A percentile compares a stretch with the other conserved stretches of the same genome.
Evolutionary conservation across 495 filamentous ascomycete species (phyloP).

Genomic region (Jackrogersella multiformis): DNA sequence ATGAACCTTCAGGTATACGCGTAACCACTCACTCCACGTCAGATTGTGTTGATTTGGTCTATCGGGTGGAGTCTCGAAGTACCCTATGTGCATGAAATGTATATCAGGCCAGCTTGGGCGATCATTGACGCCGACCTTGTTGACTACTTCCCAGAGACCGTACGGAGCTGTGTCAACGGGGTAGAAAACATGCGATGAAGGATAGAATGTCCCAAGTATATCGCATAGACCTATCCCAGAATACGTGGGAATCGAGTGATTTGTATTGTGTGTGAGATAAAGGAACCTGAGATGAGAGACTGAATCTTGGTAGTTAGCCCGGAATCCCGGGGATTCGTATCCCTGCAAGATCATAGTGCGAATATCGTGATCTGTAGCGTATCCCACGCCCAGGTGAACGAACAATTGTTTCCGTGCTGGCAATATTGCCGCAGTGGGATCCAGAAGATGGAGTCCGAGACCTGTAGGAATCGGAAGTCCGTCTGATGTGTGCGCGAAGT

Average conservation of each 20-base stretch:
- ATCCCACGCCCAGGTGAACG: conserved; percentile 36
- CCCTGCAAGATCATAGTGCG: conserved; percentile 2
- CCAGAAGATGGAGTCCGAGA: conserved; percentile 30
- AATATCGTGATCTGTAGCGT: background rate
- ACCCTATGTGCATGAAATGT: conserved; percentile 30
- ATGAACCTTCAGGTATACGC: conserved; percentile 10
- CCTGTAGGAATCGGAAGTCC: conserved; percentile 42
- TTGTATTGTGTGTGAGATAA: conserved; percentile 40
- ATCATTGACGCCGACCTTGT: background rate
- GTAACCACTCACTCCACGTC: conserved; percentile 33
- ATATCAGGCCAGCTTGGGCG: background rate
- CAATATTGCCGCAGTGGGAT: conserved; percentile 20
- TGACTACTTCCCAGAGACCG: conserved; percentile 37
- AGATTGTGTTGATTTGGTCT: background rate
- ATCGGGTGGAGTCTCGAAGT: conserved; percentile 24
- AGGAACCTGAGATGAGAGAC: conserved; percentile 45
- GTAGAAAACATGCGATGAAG: background rate
- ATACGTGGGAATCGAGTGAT: background rate
- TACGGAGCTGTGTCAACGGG: conserved; percentile 23
- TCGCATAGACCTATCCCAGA: conserved; percentile 22
- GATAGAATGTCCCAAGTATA: conserved; percentile 1
- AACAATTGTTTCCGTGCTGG: conserved; percentile 42
- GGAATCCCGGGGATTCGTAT: background rate
- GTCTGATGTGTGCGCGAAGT: conserved; percentile 30
- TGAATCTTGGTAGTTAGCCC: conserved; percentile 28